These are phyloP conservation scores for Gossypium davidsonii DNA, from an alignment of 441 rosid species.

Conservation along the genomic window DNA sequence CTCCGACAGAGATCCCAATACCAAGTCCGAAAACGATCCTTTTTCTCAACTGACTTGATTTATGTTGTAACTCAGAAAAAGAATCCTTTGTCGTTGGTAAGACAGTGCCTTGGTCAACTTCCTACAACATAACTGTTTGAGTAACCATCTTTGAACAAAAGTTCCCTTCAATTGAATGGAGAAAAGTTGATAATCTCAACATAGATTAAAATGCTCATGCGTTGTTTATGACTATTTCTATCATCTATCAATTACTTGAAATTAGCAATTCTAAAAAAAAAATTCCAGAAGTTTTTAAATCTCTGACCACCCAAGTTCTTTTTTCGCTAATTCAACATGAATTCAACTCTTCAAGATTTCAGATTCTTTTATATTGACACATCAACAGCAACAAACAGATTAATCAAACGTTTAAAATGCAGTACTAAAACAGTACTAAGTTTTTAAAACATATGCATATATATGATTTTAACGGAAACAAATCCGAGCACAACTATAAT, in stretches of 20 bases:
- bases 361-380: neutral
- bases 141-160: constrained; percentile 12
- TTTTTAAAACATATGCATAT: neutral
- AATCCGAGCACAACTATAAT: neutral
- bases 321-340: neutral
- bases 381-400: neutral
- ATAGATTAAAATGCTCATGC: neutral
- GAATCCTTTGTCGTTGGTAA: constrained; percentile 34
- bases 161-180: neutral
- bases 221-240: neutral
- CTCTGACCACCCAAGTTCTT: neutral
- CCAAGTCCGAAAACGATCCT: constrained; percentile 72
- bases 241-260: neutral
- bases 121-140: constrained; percentile 49
- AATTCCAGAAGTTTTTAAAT: neutral
- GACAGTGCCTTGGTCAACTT: constrained; percentile 30
- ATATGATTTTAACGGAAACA: neutral
- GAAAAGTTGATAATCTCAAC: neutral
- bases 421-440: neutral
- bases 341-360: neutral
- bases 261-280: neutral
- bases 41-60: constrained; percentile 55
- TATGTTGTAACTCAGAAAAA: constrained; percentile 32
- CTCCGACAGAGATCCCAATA: constrained; percentile 69
- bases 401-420: neutral